A percentile compares a stretch with the other conserved stretches of the same genome.
phyloP scores from a whole-genome alignment of 148 eudicot species.

The Polygonum maritimum region DNA sequence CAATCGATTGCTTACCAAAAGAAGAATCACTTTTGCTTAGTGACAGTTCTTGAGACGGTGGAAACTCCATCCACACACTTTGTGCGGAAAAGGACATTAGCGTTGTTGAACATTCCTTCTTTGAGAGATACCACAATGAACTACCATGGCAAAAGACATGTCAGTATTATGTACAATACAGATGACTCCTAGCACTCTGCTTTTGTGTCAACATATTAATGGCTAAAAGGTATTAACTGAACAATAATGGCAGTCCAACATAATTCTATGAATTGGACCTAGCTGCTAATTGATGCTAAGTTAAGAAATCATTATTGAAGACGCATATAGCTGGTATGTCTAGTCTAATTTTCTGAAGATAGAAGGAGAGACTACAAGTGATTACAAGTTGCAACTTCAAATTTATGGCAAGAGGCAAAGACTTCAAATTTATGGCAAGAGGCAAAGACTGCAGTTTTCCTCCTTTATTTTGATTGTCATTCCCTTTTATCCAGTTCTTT shows the following conservation, averaged over 20 bases:
- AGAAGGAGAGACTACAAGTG: not conserved
- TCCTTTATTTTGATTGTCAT: not conserved
- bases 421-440: not conserved
- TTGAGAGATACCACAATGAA: constrained; percentile 94
- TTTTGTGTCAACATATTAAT: not conserved
- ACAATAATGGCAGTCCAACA: not conserved
- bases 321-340: not conserved
- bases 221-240: not conserved
- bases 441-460: not conserved
- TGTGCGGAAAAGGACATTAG: constrained; percentile 90
- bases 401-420: no score
- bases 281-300: not conserved
- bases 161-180: not conserved
- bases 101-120: constrained; percentile 99
- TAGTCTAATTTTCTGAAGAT: not conserved
- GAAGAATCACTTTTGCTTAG: constrained; percentile 38
- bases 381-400: no score
- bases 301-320: not conserved
- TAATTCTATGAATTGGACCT: not conserved
- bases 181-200: not conserved
- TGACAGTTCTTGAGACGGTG: constrained; percentile 92
- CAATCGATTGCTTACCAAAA: not conserved
- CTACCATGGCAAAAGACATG: constrained; percentile 30
- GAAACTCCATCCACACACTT: constrained; percentile 98
- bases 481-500: not conserved